Percentiles rank a stretch among this genome's conserved stretches.
phyloP scores from a whole-genome alignment of 805 yeast species.

The Metschnikowia arizonensis region DNA sequence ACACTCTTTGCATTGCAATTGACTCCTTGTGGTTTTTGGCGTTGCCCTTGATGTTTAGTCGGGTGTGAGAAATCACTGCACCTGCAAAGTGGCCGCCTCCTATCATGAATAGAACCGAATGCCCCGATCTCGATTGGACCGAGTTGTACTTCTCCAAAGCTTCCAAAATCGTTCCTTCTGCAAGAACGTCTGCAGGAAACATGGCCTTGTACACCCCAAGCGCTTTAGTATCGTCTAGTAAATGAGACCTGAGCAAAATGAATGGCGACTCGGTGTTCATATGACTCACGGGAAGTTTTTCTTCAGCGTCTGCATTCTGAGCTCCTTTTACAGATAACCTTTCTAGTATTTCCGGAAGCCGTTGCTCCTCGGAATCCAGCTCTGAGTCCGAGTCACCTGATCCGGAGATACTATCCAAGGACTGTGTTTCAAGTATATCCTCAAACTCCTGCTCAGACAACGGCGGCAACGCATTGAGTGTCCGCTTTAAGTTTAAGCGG shows the following conservation, averaged over 20 bases:
- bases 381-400: constrained; percentile 40
- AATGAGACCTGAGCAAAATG: constrained; percentile 50
- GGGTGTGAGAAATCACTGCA: constrained; percentile 77
- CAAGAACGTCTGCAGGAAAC: constrained; percentile 40
- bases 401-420: constrained; percentile 58
- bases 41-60: constrained; percentile 53
- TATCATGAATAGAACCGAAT: constrained; percentile 82
- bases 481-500: constrained; percentile 55
- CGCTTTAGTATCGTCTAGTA: constrained; percentile 43
- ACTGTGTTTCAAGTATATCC: constrained; percentile 44
- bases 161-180: constrained; percentile 43
- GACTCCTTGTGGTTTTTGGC: constrained; percentile 44
- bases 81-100: constrained; percentile 99
- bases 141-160: constrained; percentile 10
- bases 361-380: constrained; percentile 21
- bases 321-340: constrained; percentile 18
- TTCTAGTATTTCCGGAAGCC: constrained; percentile 23
- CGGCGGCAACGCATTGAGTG: constrained; percentile 40
- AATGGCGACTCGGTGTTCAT: constrained; percentile 69
- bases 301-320: constrained; percentile 25
- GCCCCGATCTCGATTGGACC: constrained; percentile 28
- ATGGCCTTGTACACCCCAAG: constrained; percentile 68
- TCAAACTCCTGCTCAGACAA: constrained; percentile 59
- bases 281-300: constrained; percentile 42
- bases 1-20: constrained; percentile 59